phyloP scores from a whole-genome alignment of 345 rosid genomes.

The Microcos paniculata region DNA sequence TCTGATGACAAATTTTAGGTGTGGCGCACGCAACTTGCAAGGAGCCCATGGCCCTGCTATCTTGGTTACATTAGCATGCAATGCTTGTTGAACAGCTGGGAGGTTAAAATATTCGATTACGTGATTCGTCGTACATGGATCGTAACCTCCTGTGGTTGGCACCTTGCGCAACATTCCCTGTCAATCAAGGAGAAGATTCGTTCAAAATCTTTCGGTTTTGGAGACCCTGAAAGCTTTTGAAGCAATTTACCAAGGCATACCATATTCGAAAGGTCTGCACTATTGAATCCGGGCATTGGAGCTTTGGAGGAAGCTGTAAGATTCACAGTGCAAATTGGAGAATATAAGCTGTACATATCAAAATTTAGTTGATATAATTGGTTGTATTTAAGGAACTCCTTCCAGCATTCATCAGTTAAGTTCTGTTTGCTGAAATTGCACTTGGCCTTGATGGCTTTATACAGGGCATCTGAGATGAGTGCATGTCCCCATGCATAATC shows the following conservation, averaged over 20 bases:
- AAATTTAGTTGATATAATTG: constrained; percentile 43
- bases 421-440: constrained; percentile 49
- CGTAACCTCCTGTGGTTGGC: constrained; percentile 45
- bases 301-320: constrained; percentile 13
- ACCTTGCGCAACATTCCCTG: no score
- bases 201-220: no score
- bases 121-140: constrained; percentile 58
- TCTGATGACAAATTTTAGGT: no score
- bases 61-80: constrained; percentile 62
- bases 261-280: no score
- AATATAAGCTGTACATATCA: constrained; percentile 72
- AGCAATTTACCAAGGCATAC: no score
- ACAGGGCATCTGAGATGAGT: constrained; percentile 60
- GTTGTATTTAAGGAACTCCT: constrained; percentile 41
- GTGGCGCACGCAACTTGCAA: constrained; percentile 42
- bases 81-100: constrained; percentile 65
- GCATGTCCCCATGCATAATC: constrained; percentile 80
- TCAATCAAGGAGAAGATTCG: no score
- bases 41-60: constrained; percentile 68
- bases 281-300: no score
- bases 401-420: constrained; percentile 28
- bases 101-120: constrained; percentile 54
- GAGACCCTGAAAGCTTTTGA: no score
- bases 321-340: constrained; percentile 35
- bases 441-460: constrained; percentile 30